Percentiles rank a stretch among this genome's conserved stretches.
phyloP scores from a whole-genome alignment of 768 basidiomycete genomes.

The Leccinum variicolor region DNA sequence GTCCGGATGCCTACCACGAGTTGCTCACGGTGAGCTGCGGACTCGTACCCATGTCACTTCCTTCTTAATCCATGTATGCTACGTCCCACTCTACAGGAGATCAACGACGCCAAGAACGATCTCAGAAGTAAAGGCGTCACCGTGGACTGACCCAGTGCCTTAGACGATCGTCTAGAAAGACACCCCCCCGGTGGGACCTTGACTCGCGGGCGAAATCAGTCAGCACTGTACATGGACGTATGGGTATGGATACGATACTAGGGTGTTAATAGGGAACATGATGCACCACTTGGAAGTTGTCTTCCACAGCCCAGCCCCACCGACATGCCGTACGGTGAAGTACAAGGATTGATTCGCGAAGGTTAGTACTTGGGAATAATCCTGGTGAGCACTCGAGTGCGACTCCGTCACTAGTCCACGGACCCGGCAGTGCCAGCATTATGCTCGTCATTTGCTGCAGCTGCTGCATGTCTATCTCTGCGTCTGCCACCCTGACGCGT shows the following conservation, averaged over 20 bases:
- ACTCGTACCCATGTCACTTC: not conserved
- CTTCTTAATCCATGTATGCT: not conserved
- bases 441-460: not conserved
- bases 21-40: slow-evolving; percentile 45
- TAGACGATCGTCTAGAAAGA: not conserved
- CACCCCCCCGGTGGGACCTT: not conserved
- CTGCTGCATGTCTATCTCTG: not conserved
- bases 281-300: no score
- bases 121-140: slow-evolving; percentile 56
- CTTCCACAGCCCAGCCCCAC: no score
- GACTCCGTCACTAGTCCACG: no score
- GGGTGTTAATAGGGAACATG: no score
- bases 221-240: not conserved
- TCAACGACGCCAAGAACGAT: slow-evolving; percentile 54
- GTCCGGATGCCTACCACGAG: slow-evolving; percentile 75
- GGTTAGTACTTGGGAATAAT: not conserved
- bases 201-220: not conserved
- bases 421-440: not conserved
- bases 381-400: no score
- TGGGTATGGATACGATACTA: no score
- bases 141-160: slow-evolving; percentile 42
- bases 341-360: not conserved
- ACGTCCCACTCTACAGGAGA: slow-evolving; percentile 45
- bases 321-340: no score
- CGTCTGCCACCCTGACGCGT: not conserved